A percentile compares a stretch with the other conserved stretches of the same genome.
Evolutionary conservation across 495 filamentous ascomycete genomes (phyloP).

Genomic region (Pseudomonodictys pantanalensis): DNA sequence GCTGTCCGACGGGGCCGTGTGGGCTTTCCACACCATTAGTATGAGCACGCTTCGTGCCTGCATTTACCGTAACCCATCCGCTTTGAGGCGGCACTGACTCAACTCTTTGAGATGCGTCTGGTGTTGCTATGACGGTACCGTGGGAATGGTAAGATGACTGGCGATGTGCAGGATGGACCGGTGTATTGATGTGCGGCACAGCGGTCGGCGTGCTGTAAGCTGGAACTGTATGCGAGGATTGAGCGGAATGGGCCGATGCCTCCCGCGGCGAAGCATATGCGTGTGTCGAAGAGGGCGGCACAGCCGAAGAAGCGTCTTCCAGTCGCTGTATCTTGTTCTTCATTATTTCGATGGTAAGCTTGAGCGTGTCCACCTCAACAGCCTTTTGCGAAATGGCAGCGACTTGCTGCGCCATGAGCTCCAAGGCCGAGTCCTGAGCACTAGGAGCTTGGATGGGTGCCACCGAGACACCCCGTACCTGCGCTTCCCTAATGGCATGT

Average conservation of each 20-base stretch:
- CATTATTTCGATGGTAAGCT: slow-evolving; percentile 41
- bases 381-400: slow-evolving; percentile 31
- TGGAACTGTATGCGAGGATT: slow-evolving; percentile 21
- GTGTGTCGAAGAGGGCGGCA: slow-evolving; percentile 2
- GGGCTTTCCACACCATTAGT: slow-evolving; percentile 20
- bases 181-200: slow-evolving; percentile 14
- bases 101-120: slow-evolving; percentile 20
- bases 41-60: slow-evolving; percentile 29
- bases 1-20: slow-evolving; percentile 11
- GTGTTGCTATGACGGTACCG: slow-evolving; percentile 5
- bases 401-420: slow-evolving; percentile 35
- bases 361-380: slow-evolving; percentile 41
- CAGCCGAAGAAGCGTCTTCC: slow-evolving; percentile 25
- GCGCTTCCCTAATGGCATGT: slow-evolving; percentile 1
- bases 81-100: slow-evolving; percentile 10
- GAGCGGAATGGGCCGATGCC: slow-evolving; percentile 19
- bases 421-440: slow-evolving; percentile 30
- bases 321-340: slow-evolving; percentile 39
- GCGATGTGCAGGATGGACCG: slow-evolving; percentile 18
- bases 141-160: slow-evolving; percentile 19
- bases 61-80: slow-evolving; percentile 37
- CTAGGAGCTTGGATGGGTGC: background rate
- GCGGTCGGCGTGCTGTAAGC: slow-evolving; percentile 13
- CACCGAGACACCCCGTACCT: background rate
- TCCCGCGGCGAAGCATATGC: slow-evolving; percentile 25